Percentiles rank a stretch among this genome's conserved stretches.
These are phyloP conservation scores for Edaphochlamys debaryana DNA, from an alignment of 139 green algal species.

Conservation along the genomic window DNA sequence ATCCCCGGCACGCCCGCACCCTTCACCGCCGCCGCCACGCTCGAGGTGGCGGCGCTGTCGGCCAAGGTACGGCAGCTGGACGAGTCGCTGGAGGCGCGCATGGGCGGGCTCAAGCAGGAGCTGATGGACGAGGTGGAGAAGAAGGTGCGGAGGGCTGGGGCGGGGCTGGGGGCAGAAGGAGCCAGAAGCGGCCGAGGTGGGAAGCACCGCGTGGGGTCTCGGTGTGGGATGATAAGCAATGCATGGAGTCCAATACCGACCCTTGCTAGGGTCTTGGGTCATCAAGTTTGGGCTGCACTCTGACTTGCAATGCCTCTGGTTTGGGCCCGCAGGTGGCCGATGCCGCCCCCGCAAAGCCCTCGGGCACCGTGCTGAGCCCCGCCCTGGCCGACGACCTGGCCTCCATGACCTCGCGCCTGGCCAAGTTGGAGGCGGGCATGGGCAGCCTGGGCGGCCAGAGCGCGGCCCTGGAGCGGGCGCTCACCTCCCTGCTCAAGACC, in stretches of 20 bases:
- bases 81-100: neutral
- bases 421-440: neutral
- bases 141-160: no score
- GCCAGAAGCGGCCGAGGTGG: no score
- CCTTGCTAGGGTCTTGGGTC: no score
- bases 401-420: neutral
- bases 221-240: no score
- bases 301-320: no score
- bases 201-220: no score
- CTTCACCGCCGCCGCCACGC: neutral
- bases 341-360: no score
- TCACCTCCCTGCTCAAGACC: neutral
- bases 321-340: no score
- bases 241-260: no score
- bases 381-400: neutral
- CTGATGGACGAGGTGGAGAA: neutral
- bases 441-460: neutral
- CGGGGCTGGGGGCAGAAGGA: no score
- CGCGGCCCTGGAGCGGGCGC: neutral
- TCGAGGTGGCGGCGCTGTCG: neutral
- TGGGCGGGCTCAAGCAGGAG: slow-evolving; percentile 1
- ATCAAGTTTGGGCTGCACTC: no score
- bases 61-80: slow-evolving; percentile 9
- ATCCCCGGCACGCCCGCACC: neutral
- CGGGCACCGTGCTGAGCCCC: no score